phyloP scores from a whole-genome alignment of 257 asterid genomes.

The Solanum virginianum region DNA sequence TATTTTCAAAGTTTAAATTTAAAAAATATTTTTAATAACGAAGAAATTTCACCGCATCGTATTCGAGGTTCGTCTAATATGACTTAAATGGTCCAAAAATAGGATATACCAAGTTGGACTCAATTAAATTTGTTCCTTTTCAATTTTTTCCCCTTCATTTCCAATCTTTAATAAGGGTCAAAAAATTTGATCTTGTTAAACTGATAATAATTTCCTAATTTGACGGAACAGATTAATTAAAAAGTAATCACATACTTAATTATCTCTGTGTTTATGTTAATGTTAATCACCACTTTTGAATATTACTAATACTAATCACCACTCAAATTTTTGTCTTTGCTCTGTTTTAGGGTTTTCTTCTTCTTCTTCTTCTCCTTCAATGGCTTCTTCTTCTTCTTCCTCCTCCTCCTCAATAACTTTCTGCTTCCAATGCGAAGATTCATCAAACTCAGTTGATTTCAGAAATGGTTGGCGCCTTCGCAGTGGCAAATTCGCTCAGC shows the following conservation, averaged over 20 bases:
- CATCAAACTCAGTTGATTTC: slow-evolving; percentile 6
- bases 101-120: background rate
- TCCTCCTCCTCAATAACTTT: background rate
- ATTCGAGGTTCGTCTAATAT: background rate
- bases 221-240: background rate
- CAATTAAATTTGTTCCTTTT: background rate
- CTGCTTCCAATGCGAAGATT: slow-evolving; percentile 21
- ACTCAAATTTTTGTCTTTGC: background rate
- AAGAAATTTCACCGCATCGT: too few relatives aligned
- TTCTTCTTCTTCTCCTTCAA: background rate
- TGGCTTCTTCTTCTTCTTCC: slow-evolving; percentile 4
- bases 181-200: background rate
- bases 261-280: background rate
- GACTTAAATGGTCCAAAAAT: background rate
- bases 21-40: too few relatives aligned
- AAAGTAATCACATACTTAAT: background rate
- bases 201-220: background rate
- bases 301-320: too few relatives aligned
- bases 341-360: background rate
- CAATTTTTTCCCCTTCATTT: too few relatives aligned
- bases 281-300: background rate
- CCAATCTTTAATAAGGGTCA: background rate
- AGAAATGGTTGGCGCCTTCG: slow-evolving; percentile 34
- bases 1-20: too few relatives aligned
- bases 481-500: slow-evolving; percentile 26